phyloP scores from a whole-genome alignment of 495 filamentous ascomycete genomes.

The Xylaria scruposa region DNA sequence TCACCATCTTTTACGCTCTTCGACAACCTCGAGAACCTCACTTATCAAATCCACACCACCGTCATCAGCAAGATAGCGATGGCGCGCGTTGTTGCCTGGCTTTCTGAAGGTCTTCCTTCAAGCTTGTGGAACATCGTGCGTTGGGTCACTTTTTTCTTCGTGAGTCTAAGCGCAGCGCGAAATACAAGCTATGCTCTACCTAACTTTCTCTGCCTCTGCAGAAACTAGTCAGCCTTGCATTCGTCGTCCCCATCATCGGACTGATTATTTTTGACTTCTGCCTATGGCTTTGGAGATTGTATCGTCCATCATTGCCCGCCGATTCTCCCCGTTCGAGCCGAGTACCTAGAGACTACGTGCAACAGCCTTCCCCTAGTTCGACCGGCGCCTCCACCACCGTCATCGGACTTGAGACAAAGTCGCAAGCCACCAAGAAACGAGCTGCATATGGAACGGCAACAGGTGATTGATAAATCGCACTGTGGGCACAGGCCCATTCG shows the following conservation, averaged over 20 bases:
- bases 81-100: conserved; percentile 5
- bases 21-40: background rate
- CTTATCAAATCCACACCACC: background rate
- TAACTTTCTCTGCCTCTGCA: conserved; percentile 11
- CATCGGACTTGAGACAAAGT: conserved; percentile 23
- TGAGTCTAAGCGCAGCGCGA: conserved; percentile 20
- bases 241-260: conserved; percentile 38
- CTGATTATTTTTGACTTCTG: conserved; percentile 50
- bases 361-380: conserved; percentile 6
- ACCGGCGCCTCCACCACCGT: conserved; percentile 28
- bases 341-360: conserved; percentile 24
- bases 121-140: conserved; percentile 36
- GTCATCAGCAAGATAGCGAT: background rate
- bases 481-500: background rate
- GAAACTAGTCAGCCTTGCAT: conserved; percentile 41
- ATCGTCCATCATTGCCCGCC: conserved; percentile 28
- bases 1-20: background rate
- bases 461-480: conserved; percentile 16
- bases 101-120: conserved; percentile 27
- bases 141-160: conserved; percentile 43
- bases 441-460: background rate
- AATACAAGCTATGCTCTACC: background rate
- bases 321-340: conserved; percentile 30
- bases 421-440: conserved; percentile 5
- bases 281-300: conserved; percentile 54